phyloP scores from a whole-genome alignment of 2,329 filamentous ascomycete genomes.

The Myriosclerotinia curreyana region DNA sequence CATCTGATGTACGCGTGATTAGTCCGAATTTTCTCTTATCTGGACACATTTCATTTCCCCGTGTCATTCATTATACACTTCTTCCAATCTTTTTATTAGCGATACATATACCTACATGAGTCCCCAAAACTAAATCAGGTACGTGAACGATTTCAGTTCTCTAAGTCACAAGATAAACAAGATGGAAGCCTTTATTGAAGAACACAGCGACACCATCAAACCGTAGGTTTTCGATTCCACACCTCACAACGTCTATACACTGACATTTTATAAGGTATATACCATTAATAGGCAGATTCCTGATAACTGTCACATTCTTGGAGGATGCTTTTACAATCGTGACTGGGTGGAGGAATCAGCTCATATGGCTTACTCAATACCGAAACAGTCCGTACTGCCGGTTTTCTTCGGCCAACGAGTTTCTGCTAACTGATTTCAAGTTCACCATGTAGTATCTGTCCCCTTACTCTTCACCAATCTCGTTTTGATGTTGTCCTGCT shows the following conservation, averaged over 20 bases:
- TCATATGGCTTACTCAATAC: slow-evolving; percentile 88
- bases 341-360: slow-evolving; percentile 95
- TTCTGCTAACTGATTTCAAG: slow-evolving; percentile 47
- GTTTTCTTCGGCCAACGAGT: background rate
- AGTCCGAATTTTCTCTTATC: background rate
- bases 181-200: background rate
- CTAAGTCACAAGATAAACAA: background rate
- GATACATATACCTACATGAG: background rate
- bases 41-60: background rate
- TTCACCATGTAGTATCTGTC: slow-evolving; percentile 84
- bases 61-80: background rate
- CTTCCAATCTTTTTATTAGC: background rate
- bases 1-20: too few species aligned
- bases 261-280: slow-evolving; percentile 63
- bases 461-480: slow-evolving; percentile 90
- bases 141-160: background rate
- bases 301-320: slow-evolving; percentile 97
- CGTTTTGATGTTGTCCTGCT: slow-evolving; percentile 79
- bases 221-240: background rate
- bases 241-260: slow-evolving; percentile 27
- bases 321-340: slow-evolving; percentile 95
- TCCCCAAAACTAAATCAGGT: background rate
- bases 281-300: slow-evolving; percentile 89
- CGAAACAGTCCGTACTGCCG: slow-evolving; percentile 68
- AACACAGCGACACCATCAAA: background rate